phyloP scores from a whole-genome alignment of 352 stramenopile genomes.

The Elongisporangium undulatum region DNA sequence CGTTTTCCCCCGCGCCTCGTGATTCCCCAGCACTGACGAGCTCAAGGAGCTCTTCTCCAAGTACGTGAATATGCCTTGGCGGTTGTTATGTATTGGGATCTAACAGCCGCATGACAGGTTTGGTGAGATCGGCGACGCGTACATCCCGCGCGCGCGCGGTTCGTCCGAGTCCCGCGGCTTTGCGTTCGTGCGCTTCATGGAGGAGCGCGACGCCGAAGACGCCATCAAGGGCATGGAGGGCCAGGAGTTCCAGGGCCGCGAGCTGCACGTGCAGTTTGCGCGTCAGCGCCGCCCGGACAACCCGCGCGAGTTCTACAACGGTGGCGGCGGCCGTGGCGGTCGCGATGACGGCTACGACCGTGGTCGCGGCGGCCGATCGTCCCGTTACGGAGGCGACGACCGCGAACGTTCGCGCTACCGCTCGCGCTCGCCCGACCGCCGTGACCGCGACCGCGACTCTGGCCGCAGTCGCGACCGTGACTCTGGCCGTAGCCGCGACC shows the following conservation, averaged over 20 bases:
- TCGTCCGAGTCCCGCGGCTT: conserved; percentile 81
- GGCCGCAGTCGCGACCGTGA: conserved; percentile 13
- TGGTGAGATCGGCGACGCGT: conserved; percentile 78
- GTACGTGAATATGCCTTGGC: conserved; percentile 28
- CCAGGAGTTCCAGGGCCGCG: conserved; percentile 65
- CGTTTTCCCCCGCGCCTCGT: conserved; percentile 1
- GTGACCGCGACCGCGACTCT: conserved; percentile 22
- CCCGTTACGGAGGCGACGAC: conserved; percentile 26
- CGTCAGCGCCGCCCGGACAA: conserved; percentile 77
- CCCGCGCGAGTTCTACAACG: conserved; percentile 69
- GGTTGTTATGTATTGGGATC: not conserved
- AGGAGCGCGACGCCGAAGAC: conserved; percentile 87
- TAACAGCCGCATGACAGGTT: conserved; percentile 12
- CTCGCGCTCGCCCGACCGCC: conserved; percentile 35
- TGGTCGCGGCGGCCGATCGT: conserved; percentile 11
- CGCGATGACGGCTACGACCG: conserved; percentile 20
- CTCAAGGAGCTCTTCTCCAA: conserved; percentile 67
- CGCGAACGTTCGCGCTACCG: conserved; percentile 30
- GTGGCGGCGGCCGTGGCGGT: conserved; percentile 20
- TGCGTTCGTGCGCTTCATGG: conserved; percentile 86
- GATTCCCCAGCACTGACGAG: conserved; percentile 28
- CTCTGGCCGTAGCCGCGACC: conserved; percentile 23
- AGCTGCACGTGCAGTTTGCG: conserved; percentile 72
- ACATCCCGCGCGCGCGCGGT: conserved; percentile 70
- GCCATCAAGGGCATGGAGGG: conserved; percentile 76